A percentile compares a stretch with the other conserved stretches of the same genome.
Conservation (phyloP, 2,329 filamentous ascomycete genomes). For the Phaeosphaeria sp. region DNA sequence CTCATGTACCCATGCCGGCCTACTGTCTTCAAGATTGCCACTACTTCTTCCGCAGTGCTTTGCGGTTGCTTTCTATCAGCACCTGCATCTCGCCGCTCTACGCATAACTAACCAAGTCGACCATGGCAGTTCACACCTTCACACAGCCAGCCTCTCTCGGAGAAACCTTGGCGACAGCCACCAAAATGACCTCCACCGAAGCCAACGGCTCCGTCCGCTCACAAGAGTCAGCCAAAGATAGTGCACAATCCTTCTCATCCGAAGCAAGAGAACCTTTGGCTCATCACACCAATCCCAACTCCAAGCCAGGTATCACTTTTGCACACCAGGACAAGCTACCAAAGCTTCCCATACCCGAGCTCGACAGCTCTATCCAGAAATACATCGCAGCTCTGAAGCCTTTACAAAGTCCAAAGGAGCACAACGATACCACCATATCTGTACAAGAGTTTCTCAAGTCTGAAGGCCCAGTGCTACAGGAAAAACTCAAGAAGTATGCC, state of each 20-base stretch:
- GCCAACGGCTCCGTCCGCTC: conserved; percentile 50
- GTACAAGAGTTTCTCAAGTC: conserved; percentile 81
- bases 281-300: conserved; percentile 59
- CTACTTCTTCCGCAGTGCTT: conserved; percentile 89
- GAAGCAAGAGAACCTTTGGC: conserved; percentile 56
- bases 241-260: conserved; percentile 55
- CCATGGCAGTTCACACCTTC: conserved; percentile 73
- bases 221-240: conserved; percentile 61
- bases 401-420: conserved; percentile 80
- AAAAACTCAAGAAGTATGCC: conserved; percentile 88
- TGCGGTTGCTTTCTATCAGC: conserved; percentile 83
- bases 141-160: conserved; percentile 75
- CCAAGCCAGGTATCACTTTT: conserved; percentile 81
- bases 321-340: conserved; percentile 86
- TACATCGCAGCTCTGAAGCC: conserved; percentile 83
- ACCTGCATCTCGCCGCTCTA: conserved; percentile 80
- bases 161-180: conserved; percentile 64
- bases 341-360: conserved; percentile 89
- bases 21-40: conserved; percentile 88
- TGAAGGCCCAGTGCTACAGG: conserved; percentile 85
- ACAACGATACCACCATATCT: conserved; percentile 79
- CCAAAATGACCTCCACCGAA: conserved; percentile 48
- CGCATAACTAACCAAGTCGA: conserved; percentile 63
- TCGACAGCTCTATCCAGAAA: conserved; percentile 77
- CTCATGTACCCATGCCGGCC: conserved; percentile 67